Conservation (phyloP, 2,329 filamentous ascomycete genomes). For the Tothia fuscella region DNA sequence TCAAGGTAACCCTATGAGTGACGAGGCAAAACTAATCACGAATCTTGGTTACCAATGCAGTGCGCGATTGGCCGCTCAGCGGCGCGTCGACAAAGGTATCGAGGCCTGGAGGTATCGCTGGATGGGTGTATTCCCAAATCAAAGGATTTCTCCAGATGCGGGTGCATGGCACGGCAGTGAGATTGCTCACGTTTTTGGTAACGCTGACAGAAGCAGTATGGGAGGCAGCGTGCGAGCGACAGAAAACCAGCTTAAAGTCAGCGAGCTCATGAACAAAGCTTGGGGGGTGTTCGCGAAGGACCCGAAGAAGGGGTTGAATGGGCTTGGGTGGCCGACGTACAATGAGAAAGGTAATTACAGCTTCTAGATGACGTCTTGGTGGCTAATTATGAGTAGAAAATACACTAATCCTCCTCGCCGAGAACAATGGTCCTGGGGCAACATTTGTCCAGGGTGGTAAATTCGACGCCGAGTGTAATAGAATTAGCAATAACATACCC, state of each 20-base stretch:
- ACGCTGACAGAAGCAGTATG: neutral
- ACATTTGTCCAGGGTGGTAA: slow-evolving; percentile 3
- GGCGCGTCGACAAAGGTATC: neutral
- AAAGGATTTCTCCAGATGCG: neutral
- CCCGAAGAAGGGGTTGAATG: slow-evolving; percentile 9
- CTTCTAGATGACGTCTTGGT: neutral
- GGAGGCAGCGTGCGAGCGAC: neutral
- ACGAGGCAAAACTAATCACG: neutral
- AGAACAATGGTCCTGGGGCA: slow-evolving; percentile 1
- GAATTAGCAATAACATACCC: neutral
- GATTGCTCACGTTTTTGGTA: slow-evolving; percentile 8
- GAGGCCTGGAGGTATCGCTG: slow-evolving; percentile 8
- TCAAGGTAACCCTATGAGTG: neutral
- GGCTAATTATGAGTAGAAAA: slow-evolving; percentile 1
- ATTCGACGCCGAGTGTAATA: slow-evolving; percentile 1
- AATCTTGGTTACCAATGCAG: slow-evolving; percentile 4
- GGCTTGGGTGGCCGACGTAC: slow-evolving; percentile 8
- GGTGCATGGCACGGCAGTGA: slow-evolving; percentile 8
- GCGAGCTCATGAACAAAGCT: slow-evolving; percentile 6
- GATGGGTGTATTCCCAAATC: slow-evolving; percentile 10
- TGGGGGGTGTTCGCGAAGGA: slow-evolving; percentile 10
- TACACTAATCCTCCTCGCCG: slow-evolving; percentile 2
- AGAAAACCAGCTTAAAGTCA: neutral
- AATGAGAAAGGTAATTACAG: slow-evolving; percentile 2
- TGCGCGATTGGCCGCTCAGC: neutral